Evolutionary conservation across 257 asterid genomes (phyloP).

Genomic region (Paraleonurus japonicus): DNA sequence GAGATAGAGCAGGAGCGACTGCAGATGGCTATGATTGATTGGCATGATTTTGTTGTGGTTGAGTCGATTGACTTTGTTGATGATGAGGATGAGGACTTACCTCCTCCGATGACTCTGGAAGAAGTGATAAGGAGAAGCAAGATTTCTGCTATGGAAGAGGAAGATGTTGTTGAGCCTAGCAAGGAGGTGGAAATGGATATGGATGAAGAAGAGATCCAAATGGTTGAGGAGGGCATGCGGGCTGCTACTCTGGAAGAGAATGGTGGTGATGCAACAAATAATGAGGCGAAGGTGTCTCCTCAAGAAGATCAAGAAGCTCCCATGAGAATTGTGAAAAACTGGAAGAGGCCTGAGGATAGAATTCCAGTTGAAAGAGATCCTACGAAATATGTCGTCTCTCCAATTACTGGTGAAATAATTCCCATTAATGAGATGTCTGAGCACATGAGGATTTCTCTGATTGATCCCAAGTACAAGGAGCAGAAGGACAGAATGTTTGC

Average conservation of each 20-base stretch:
- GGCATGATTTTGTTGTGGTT: constrained; percentile 98
- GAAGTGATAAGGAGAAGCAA: constrained; percentile 98
- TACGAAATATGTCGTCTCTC: constrained; percentile 74
- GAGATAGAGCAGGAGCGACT: constrained; percentile 85
- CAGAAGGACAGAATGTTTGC: constrained; percentile 99
- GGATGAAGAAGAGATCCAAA: constrained; percentile 97
- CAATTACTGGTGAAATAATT: constrained; percentile 86
- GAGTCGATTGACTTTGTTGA: constrained; percentile 93
- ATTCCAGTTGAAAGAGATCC: constrained; percentile 81
- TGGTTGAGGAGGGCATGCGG: constrained; percentile 92
- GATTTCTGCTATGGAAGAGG: constrained; percentile 66
- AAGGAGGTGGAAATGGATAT: constrained; percentile 97
- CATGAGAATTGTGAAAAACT: constrained; percentile 88
- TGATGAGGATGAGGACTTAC: constrained; percentile 92
- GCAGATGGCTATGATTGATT: constrained; percentile 95
- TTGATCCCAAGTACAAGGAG: constrained; percentile 93
- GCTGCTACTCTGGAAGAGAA: constrained; percentile 80
- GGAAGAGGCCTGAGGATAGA: constrained; percentile 96
- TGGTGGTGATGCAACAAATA: constrained; percentile 39
- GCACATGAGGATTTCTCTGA: constrained; percentile 93
- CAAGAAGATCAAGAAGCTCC: constrained; percentile 79
- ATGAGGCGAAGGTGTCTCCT: constrained; percentile 40
- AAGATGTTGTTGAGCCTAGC: constrained; percentile 75
- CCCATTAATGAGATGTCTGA: constrained; percentile 90
- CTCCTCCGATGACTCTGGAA: constrained; percentile 93